Percentiles rank a stretch among this genome's conserved stretches.
Evolutionary conservation across 108 stramenopile species (phyloP).

Genomic region (Nitzschia putrida): DNA sequence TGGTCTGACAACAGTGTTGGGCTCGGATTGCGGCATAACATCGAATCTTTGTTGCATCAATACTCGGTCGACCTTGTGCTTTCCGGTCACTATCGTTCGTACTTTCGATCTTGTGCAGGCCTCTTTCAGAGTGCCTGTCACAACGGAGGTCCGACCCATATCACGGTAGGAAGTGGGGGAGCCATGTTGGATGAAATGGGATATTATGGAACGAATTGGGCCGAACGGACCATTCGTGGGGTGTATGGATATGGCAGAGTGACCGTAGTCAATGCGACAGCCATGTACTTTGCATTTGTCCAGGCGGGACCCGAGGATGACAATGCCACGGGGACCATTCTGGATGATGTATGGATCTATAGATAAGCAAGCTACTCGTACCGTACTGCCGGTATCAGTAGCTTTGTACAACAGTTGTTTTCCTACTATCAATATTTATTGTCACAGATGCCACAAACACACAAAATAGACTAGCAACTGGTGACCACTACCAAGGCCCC

Average conservation of each 20-base stretch:
- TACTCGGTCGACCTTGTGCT: constrained; percentile 72
- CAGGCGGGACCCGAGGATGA: too few species aligned
- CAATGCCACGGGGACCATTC: too few species aligned
- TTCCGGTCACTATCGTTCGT: constrained; percentile 76
- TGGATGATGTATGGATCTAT: too few species aligned
- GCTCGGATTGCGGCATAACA: constrained; percentile 50
- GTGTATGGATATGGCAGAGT: constrained; percentile 55
- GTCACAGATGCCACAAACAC: too few species aligned
- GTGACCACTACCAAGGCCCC: too few species aligned
- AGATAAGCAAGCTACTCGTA: too few species aligned
- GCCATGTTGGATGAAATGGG: constrained; percentile 10
- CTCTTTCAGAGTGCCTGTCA: constrained; percentile 49
- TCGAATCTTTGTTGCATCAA: constrained; percentile 68
- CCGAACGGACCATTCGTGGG: constrained; percentile 25
- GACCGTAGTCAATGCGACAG: constrained; percentile 49
- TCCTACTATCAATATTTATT: too few species aligned
- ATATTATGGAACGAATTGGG: constrained; percentile 42
- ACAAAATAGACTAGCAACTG: too few species aligned
- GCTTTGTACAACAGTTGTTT: too few species aligned
- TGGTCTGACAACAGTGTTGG: constrained; percentile 46
- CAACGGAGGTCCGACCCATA: constrained; percentile 57
- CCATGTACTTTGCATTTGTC: constrained; percentile 49
- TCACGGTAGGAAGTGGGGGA: constrained; percentile 58
- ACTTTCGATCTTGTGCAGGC: constrained; percentile 70
- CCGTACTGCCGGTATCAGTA: too few species aligned